phyloP scores from a whole-genome alignment of 2,329 filamentous ascomycete species.

The Pezicula neosporulosa region DNA sequence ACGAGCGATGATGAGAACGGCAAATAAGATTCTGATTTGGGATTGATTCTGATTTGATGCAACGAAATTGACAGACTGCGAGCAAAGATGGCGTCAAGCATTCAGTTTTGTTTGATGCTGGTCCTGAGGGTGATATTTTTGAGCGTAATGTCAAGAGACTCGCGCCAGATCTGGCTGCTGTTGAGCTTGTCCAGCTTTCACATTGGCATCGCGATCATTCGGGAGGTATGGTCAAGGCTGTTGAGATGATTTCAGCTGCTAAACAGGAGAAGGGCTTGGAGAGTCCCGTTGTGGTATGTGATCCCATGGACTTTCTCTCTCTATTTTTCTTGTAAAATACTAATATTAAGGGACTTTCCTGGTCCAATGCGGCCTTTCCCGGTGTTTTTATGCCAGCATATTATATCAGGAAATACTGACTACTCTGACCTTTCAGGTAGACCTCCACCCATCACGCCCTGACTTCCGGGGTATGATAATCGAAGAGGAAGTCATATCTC shows the following conservation, averaged over 20 bases:
- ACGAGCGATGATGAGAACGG: no score
- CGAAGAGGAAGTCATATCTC: constrained; percentile 38
- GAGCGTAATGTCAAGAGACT: constrained; percentile 44
- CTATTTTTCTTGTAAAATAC: no score
- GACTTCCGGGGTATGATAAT: constrained; percentile 44
- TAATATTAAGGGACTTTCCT: no score
- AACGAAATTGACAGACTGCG: constrained; percentile 35
- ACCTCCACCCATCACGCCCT: constrained; percentile 50
- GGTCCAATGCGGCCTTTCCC: no score
- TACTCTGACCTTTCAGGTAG: constrained; percentile 33
- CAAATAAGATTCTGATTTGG: no score
- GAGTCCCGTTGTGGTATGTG: no score
- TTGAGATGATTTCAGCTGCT: constrained; percentile 42
- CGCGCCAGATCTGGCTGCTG: constrained; percentile 34
- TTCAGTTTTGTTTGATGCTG: constrained; percentile 49
- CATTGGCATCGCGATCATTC: constrained; percentile 56
- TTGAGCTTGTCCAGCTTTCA: constrained; percentile 46
- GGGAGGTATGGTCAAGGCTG: constrained; percentile 45
- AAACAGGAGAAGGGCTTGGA: constrained; percentile 21
- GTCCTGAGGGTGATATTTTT: constrained; percentile 48
- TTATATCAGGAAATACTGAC: not conserved
- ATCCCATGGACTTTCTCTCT: no score
- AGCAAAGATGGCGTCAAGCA: constrained; percentile 39
- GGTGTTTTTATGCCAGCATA: no score
- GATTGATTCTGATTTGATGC: no score